Percentiles rank a stretch among this genome's conserved stretches.
phyloP scores from a whole-genome alignment of 1,284 basidiomycete species.

The Peniophora sp. region DNA sequence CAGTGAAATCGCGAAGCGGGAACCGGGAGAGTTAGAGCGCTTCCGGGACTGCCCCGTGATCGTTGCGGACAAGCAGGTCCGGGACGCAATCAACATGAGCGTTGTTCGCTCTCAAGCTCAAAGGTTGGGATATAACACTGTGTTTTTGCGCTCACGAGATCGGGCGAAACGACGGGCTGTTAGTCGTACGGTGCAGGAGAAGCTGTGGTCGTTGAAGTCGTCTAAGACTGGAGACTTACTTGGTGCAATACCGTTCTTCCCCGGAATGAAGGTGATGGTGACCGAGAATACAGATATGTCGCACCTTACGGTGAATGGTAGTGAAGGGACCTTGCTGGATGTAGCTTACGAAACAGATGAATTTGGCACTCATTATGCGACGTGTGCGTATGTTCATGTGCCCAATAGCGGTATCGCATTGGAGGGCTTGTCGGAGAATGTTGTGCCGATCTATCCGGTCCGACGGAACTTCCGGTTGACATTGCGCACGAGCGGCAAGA shows the following conservation, averaged over 20 bases:
- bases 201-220: too few relatives aligned
- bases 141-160: neutral
- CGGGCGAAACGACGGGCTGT: too few relatives aligned
- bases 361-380: neutral
- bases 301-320: neutral
- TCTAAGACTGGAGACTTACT: neutral
- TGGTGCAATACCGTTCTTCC: neutral
- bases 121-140: neutral
- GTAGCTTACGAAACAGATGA: neutral
- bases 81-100: neutral
- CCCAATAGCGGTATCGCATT: neutral
- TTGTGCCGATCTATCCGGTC: neutral
- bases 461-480: too few relatives aligned
- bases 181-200: too few relatives aligned
- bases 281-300: neutral
- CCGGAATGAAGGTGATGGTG: conserved; percentile 2
- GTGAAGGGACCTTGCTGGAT: neutral
- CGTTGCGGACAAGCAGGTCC: neutral
- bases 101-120: neutral
- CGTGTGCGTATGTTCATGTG: neutral
- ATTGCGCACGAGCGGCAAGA: neutral
- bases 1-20: too few relatives aligned
- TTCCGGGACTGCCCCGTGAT: neutral
- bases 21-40: too few relatives aligned
- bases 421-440: neutral